Evolutionary conservation across 2,329 filamentous ascomycete species (phyloP).

Genomic region (Colletotrichum orchidophilum): DNA sequence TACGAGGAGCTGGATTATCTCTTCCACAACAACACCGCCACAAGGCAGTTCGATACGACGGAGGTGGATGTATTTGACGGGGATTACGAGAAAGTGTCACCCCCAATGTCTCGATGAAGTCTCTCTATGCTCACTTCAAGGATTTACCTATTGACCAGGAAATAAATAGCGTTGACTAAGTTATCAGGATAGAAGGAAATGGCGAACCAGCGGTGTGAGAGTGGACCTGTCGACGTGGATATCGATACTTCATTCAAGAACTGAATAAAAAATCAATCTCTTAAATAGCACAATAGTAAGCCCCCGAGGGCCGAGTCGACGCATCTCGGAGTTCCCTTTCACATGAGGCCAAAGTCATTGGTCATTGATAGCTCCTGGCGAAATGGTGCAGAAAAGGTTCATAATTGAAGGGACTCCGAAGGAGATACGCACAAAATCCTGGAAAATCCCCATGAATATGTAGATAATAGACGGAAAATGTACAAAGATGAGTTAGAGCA

Average conservation of each 20-base stretch:
- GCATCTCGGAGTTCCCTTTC: background rate
- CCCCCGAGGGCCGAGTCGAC: background rate
- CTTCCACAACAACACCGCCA: slow-evolving; percentile 13
- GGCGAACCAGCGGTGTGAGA: too few relatives aligned
- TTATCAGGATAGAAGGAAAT: background rate
- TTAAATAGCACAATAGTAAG: too few relatives aligned
- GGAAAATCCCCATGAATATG: too few relatives aligned
- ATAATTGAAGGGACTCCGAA: too few relatives aligned
- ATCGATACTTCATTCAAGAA: too few relatives aligned
- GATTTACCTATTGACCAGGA: background rate
- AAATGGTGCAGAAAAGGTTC: too few relatives aligned
- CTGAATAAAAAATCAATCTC: too few relatives aligned
- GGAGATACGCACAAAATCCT: too few relatives aligned
- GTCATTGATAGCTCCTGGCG: background rate
- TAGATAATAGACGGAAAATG: too few relatives aligned
- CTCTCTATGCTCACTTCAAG: background rate
- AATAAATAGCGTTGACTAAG: background rate
- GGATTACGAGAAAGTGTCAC: background rate
- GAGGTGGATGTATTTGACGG: slow-evolving; percentile 14
- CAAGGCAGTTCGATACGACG: slow-evolving; percentile 1
- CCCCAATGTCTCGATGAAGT: background rate
- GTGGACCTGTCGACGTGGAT: too few relatives aligned
- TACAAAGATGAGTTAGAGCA: too few relatives aligned
- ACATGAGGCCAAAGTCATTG: background rate
- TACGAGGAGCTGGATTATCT: slow-evolving; percentile 38